A percentile compares a stretch with the other conserved stretches of the same genome.
Conservation (phyloP, 371 early-diverging fungal species). For the Mucor lusitanicus region DNA sequence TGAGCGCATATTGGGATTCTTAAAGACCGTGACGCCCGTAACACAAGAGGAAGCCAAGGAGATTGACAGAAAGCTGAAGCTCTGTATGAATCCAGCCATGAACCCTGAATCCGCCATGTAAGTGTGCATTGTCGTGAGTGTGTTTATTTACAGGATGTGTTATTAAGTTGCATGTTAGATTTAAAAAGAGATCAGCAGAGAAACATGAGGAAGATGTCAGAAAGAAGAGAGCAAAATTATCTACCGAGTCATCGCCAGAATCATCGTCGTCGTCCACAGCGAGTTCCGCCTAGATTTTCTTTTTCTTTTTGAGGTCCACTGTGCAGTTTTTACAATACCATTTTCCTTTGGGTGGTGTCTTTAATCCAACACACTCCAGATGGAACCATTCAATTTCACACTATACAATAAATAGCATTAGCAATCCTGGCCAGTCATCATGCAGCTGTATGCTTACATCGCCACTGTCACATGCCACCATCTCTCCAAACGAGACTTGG, state of each 20-base stretch:
- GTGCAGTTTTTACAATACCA: conserved; percentile 91
- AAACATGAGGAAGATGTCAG: conserved; percentile 40
- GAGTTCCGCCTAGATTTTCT: conserved; percentile 28
- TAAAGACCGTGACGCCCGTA: conserved; percentile 39
- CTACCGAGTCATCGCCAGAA: background rate
- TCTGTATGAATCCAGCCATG: conserved; percentile 72
- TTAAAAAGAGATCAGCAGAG: conserved; percentile 43
- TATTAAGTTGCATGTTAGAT: conserved; percentile 27
- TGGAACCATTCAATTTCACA: conserved; percentile 97
- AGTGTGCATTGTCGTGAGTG: conserved; percentile 19
- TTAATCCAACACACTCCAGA: conserved; percentile 86
- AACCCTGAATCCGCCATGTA: conserved; percentile 72
- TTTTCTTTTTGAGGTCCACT: conserved; percentile 52
- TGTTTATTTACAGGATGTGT: background rate
- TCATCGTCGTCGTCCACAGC: background rate
- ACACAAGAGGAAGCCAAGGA: conserved; percentile 50
- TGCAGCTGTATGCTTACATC: conserved; percentile 56
- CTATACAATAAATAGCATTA: conserved; percentile 31
- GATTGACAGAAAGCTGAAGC: conserved; percentile 63
- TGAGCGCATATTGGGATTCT: conserved; percentile 44
- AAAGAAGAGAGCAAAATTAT: conserved; percentile 12
- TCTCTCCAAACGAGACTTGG: conserved; percentile 95
- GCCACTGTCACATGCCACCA: conserved; percentile 96
- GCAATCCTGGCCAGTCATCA: background rate
- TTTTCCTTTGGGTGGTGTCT: conserved; percentile 79